Conservation (phyloP, 1,284 basidiomycete species). For the Cryptococcus deneoformans region DNA sequence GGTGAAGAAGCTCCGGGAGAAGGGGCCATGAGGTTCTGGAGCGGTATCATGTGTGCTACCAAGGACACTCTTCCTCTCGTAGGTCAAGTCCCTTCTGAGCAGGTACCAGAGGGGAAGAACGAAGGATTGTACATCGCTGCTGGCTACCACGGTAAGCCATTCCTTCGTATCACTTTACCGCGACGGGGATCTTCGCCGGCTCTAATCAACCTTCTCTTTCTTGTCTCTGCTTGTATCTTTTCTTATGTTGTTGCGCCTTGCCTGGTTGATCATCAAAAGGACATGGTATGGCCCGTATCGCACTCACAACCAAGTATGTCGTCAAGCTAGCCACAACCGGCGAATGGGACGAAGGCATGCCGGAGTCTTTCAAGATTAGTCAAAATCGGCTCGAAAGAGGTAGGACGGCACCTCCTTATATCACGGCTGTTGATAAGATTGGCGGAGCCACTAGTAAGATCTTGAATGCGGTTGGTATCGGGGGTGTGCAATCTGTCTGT, state of each 20-base stretch:
- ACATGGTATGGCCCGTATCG: conserved; percentile 27
- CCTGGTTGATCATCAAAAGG: background rate
- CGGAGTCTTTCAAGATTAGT: conserved; percentile 9
- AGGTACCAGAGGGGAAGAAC: conserved; percentile 12
- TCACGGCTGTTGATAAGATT: conserved; percentile 8
- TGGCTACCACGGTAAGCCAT: conserved; percentile 20
- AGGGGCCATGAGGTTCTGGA: conserved; percentile 25
- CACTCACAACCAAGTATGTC: conserved; percentile 12
- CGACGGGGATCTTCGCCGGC: too few species aligned
- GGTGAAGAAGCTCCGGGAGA: conserved; percentile 23
- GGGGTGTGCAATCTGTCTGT: background rate
- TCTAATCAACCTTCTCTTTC: background rate
- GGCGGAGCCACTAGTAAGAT: conserved; percentile 4
- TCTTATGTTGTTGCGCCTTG: too few species aligned
- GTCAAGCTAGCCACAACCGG: conserved; percentile 10
- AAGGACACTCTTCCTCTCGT: conserved; percentile 30
- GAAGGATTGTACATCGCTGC: conserved; percentile 21
- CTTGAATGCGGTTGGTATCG: conserved; percentile 1
- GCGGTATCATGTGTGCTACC: conserved; percentile 28
- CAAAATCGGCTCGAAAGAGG: conserved; percentile 11
- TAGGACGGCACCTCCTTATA: conserved; percentile 9
- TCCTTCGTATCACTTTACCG: background rate
- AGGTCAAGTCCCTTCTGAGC: conserved; percentile 21
- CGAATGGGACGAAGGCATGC: conserved; percentile 13
- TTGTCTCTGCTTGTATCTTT: background rate